A percentile compares a stretch with the other conserved stretches of the same genome.
phyloP scores from a whole-genome alignment of 345 rosid species.

The Stellera chamaejasme region DNA sequence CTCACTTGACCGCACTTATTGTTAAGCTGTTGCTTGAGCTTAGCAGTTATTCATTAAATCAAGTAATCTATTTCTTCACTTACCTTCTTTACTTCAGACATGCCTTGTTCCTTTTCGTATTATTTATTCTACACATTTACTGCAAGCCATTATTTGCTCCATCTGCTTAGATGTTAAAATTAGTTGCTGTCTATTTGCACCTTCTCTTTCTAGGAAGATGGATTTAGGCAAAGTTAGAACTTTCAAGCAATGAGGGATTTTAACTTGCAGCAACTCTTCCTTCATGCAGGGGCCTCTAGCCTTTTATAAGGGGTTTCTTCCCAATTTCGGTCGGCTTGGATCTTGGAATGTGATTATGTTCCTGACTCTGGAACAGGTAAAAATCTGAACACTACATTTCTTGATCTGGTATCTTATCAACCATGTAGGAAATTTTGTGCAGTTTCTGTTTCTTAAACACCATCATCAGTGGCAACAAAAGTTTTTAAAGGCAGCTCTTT shows the following conservation, averaged over 20 bases:
- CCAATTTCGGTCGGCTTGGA: conserved; percentile 92
- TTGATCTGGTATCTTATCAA: neutral
- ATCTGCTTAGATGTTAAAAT: too few species aligned
- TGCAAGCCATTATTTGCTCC: too few species aligned
- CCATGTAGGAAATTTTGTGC: too few species aligned
- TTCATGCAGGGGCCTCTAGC: conserved; percentile 73
- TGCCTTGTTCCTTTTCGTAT: neutral
- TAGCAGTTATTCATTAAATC: too few species aligned
- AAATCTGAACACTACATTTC: neutral
- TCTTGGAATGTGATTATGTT: conserved; percentile 99
- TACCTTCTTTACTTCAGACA: too few species aligned
- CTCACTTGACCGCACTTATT: conserved; percentile 6
- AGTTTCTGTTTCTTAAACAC: too few species aligned
- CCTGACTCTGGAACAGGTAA: conserved; percentile 92
- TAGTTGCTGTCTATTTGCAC: too few species aligned
- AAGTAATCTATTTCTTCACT: too few species aligned
- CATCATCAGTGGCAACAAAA: neutral
- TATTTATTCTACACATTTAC: neutral
- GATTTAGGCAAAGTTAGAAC: too few species aligned
- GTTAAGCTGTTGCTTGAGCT: neutral
- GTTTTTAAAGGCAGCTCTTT: neutral
- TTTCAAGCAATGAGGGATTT: neutral
- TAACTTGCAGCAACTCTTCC: conserved; percentile 2
- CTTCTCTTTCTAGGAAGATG: too few species aligned
- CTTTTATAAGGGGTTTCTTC: conserved; percentile 90